phyloP scores from a whole-genome alignment of 2,329 filamentous ascomycete species.

The Escovopsis weberi region DNA sequence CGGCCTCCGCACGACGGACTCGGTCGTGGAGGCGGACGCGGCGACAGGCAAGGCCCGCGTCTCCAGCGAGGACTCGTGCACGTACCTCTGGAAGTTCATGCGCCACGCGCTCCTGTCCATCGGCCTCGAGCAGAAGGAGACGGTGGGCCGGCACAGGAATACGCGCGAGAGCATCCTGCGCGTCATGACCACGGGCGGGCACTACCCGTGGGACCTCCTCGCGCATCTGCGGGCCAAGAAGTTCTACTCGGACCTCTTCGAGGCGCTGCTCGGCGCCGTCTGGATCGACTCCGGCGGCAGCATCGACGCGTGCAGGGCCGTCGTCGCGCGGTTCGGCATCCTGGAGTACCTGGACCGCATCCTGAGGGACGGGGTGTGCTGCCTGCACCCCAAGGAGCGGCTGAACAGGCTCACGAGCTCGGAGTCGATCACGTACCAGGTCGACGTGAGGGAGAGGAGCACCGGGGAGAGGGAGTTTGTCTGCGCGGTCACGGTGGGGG shows the following conservation, averaged over 20 bases:
- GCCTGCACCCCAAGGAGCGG: slow-evolving; percentile 51
- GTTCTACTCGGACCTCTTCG: slow-evolving; percentile 71
- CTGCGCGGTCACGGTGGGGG: slow-evolving; percentile 37
- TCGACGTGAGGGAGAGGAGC: slow-evolving; percentile 13
- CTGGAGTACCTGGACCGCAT: slow-evolving; percentile 47
- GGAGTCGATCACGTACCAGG: slow-evolving; percentile 39
- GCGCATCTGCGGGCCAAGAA: slow-evolving; percentile 53
- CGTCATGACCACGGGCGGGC: slow-evolving; percentile 31
- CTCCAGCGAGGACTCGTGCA: slow-evolving; percentile 7
- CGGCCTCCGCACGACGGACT: slow-evolving; percentile 11
- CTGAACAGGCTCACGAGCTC: slow-evolving; percentile 43
- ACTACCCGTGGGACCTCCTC: slow-evolving; percentile 68
- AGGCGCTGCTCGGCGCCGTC: slow-evolving; percentile 66
- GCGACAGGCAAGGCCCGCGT: slow-evolving; percentile 2
- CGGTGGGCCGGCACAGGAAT: slow-evolving; percentile 28
- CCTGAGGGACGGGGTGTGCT: slow-evolving; percentile 42
- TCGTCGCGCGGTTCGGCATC: slow-evolving; percentile 53
- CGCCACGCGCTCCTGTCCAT: slow-evolving; percentile 39
- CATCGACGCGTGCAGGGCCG: slow-evolving; percentile 39
- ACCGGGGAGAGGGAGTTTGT: slow-evolving; percentile 16
- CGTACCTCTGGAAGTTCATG: slow-evolving; percentile 57
- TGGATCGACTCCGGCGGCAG: slow-evolving; percentile 68
- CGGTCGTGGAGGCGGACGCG: slow-evolving; percentile 5
- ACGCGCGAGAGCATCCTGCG: slow-evolving; percentile 34
- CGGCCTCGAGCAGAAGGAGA: slow-evolving; percentile 27